Evolutionary conservation across 148 eudicot genomes (phyloP).

Genomic region (Drosera capensis): DNA sequence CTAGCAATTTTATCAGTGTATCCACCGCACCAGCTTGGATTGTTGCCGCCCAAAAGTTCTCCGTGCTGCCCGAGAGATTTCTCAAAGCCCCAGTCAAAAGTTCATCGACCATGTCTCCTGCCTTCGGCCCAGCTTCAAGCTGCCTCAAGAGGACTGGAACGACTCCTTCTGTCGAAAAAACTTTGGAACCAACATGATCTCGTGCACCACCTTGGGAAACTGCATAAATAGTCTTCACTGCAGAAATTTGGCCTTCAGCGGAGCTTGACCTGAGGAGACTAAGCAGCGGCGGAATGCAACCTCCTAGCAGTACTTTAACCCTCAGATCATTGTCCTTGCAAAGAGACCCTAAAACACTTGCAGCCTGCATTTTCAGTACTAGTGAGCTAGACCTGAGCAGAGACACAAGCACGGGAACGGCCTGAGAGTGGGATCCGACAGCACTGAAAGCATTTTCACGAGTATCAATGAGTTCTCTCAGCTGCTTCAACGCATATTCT

Average conservation of each 20-base stretch:
- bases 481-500: slow-evolving; percentile 62
- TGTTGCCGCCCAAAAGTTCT: slow-evolving; percentile 83
- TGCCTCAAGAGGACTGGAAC: slow-evolving; percentile 92
- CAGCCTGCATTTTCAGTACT: slow-evolving; percentile 81
- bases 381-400: slow-evolving; percentile 83
- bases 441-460: slow-evolving; percentile 97
- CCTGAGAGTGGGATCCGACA: slow-evolving; percentile 98
- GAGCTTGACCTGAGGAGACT: slow-evolving; percentile 86
- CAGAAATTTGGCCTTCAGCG: slow-evolving; percentile 78
- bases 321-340: slow-evolving; percentile 96
- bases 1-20: slow-evolving; percentile 71
- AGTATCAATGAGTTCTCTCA: slow-evolving; percentile 75
- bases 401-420: slow-evolving; percentile 94
- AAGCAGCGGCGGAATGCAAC: slow-evolving; percentile 95
- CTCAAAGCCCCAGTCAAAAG: slow-evolving; percentile 78
- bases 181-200: slow-evolving; percentile 95
- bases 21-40: slow-evolving; percentile 78
- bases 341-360: slow-evolving; percentile 78
- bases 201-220: slow-evolving; percentile 93
- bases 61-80: slow-evolving; percentile 82
- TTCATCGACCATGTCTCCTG: slow-evolving; percentile 64
- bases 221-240: slow-evolving; percentile 84
- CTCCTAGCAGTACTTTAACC: slow-evolving; percentile 87
- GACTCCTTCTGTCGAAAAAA: slow-evolving; percentile 98
- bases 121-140: slow-evolving; percentile 57